phyloP scores from a whole-genome alignment of 2,329 filamentous ascomycete genomes.

The Aspergillus brasiliensis region DNA sequence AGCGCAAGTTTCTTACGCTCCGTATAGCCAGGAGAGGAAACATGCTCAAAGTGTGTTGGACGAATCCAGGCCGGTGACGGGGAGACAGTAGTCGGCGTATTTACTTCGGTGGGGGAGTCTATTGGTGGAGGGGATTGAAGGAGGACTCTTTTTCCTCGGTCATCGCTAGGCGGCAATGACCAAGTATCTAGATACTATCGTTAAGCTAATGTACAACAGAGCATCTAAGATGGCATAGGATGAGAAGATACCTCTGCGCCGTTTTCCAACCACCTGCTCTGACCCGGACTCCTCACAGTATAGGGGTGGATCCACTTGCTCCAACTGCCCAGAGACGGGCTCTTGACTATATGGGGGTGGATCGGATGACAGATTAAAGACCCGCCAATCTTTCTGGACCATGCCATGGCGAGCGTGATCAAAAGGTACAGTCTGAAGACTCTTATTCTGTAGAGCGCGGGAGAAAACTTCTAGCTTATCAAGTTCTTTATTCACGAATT shows the following conservation, averaged over 20 bases:
- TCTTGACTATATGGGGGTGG: slow-evolving; percentile 21
- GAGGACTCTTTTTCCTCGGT: slow-evolving; percentile 18
- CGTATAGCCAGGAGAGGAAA: slow-evolving; percentile 12
- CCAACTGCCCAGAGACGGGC: slow-evolving; percentile 9
- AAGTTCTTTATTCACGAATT: slow-evolving; percentile 21
- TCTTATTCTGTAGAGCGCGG: slow-evolving; percentile 13
- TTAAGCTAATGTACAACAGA: slow-evolving; percentile 16
- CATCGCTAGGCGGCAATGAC: slow-evolving; percentile 14
- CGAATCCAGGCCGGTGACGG: slow-evolving; percentile 19
- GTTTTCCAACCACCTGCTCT: slow-evolving; percentile 17
- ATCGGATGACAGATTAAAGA: slow-evolving; percentile 16
- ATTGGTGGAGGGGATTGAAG: slow-evolving; percentile 16
- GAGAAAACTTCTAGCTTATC: slow-evolving; percentile 16
- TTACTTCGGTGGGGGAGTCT: slow-evolving; percentile 23
- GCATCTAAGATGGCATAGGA: slow-evolving; percentile 9
- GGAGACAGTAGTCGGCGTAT: slow-evolving; percentile 20
- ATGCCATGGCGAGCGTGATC: slow-evolving; percentile 18
- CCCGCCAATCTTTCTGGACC: slow-evolving; percentile 19
- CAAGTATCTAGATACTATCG: slow-evolving; percentile 17
- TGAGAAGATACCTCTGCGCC: slow-evolving; percentile 22
- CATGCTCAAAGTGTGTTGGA: slow-evolving; percentile 19
- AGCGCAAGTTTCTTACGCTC: slow-evolving; percentile 13
- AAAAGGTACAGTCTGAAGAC: slow-evolving; percentile 16
- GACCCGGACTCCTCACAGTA: slow-evolving; percentile 16
- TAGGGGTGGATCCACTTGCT: slow-evolving; percentile 17